phyloP scores from a whole-genome alignment of 2,329 filamentous ascomycete species.

The Blastomyces percursus region DNA sequence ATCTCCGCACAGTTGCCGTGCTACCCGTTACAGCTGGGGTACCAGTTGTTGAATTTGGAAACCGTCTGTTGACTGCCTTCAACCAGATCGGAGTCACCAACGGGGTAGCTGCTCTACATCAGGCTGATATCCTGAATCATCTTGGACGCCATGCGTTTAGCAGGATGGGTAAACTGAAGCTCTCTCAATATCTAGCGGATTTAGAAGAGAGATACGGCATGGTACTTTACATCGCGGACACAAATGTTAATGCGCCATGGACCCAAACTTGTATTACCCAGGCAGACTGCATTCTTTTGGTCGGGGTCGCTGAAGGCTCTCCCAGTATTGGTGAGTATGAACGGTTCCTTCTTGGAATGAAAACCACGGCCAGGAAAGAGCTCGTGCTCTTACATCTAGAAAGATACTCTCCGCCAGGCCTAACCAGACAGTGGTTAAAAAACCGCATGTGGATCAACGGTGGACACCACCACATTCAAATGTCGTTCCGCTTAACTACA shows the following conservation, averaged over 20 bases:
- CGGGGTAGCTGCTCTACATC: constrained; percentile 83
- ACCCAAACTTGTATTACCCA: constrained; percentile 96
- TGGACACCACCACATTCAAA: constrained; percentile 94
- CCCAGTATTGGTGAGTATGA: constrained; percentile 93
- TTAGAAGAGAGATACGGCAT: constrained; percentile 95
- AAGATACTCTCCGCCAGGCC: constrained; percentile 69
- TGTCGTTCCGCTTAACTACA: constrained; percentile 68
- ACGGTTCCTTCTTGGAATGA: constrained; percentile 89
- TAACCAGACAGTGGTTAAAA: constrained; percentile 79
- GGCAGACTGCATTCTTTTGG: constrained; percentile 88
- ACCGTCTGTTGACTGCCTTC: constrained; percentile 74
- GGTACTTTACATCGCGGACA: constrained; percentile 92
- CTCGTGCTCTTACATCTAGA: constrained; percentile 83
- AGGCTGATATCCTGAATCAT: constrained; percentile 87
- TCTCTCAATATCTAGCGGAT: constrained; percentile 92
- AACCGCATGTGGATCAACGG: constrained; percentile 98
- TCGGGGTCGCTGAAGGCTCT: constrained; percentile 81
- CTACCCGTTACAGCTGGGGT: constrained; percentile 84
- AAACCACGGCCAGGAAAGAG: constrained; percentile 89
- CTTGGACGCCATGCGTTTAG: constrained; percentile 93
- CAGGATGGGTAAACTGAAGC: constrained; percentile 90
- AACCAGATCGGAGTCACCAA: constrained; percentile 81
- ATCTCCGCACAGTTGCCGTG: constrained; percentile 84
- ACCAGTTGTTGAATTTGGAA: constrained; percentile 90
- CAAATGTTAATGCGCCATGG: constrained; percentile 94